These are phyloP conservation scores for Thermothielavioides terrestris DNA, from an alignment of 495 filamentous ascomycete species.

Conservation along the genomic window DNA sequence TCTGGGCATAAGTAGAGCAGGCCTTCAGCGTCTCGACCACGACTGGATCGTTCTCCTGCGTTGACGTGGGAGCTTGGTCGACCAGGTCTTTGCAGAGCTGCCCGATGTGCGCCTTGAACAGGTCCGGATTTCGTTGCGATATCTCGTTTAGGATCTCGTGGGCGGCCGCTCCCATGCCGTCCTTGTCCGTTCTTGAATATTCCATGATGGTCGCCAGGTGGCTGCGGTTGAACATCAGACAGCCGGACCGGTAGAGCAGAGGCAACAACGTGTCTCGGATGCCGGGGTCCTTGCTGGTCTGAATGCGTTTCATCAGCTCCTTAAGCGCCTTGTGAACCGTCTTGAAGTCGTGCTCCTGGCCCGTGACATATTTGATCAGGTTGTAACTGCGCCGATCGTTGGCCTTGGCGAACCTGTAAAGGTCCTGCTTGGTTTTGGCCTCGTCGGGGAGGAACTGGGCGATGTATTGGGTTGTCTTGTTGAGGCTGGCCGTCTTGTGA, in stretches of 20 bases:
- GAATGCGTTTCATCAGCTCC: constrained; percentile 76
- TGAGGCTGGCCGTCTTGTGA: constrained; percentile 58
- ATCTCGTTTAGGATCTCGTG: constrained; percentile 92
- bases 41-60: constrained; percentile 53
- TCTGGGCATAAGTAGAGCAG: constrained; percentile 78
- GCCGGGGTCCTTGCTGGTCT: constrained; percentile 41
- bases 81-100: constrained; percentile 83
- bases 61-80: constrained; percentile 63
- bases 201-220: constrained; percentile 87
- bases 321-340: constrained; percentile 83
- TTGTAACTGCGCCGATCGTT: constrained; percentile 90
- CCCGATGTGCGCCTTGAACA: constrained; percentile 84
- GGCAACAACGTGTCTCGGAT: constrained; percentile 72
- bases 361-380: constrained; percentile 75
- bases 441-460: constrained; percentile 68
- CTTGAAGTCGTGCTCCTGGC: constrained; percentile 82
- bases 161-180: constrained; percentile 64
- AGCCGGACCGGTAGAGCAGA: constrained; percentile 74
- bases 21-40: constrained; percentile 87
- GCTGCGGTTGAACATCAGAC: constrained; percentile 85
- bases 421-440: constrained; percentile 54
- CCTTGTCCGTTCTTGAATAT: constrained; percentile 70
- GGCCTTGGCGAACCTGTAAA: constrained; percentile 84
- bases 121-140: constrained; percentile 73
- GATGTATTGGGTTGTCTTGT: constrained; percentile 56